Percentiles rank a stretch among this genome's conserved stretches.
phyloP scores from a whole-genome alignment of 805 yeast species.

The Phaffomyces thermotolerans region DNA sequence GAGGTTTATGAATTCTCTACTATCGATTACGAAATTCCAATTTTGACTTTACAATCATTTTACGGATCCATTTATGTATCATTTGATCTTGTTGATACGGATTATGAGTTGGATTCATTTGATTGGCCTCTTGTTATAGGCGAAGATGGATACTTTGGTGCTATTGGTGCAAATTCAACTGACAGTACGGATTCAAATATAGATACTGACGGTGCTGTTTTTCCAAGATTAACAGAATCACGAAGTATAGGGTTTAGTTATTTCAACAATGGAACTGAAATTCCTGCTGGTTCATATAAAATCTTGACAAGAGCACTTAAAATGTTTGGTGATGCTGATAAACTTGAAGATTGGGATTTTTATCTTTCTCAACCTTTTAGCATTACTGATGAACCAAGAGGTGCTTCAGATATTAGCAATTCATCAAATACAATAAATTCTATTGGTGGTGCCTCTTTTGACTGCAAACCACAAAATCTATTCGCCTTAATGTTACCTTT shows the following conservation, averaged over 20 bases:
- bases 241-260: constrained; percentile 1
- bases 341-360: constrained; percentile 7
- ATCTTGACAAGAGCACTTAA: constrained; percentile 7
- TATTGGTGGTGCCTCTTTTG: too few relatives aligned
- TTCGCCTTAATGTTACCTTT: too few relatives aligned
- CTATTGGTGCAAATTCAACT: neutral
- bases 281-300: constrained; percentile 11
- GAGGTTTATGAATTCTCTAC: neutral
- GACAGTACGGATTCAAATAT: constrained; percentile 1
- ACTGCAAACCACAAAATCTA: too few relatives aligned
- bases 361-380: constrained; percentile 5
- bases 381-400: too few relatives aligned
- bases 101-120: constrained; percentile 5
- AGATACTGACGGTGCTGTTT: neutral
- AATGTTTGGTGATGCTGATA: constrained; percentile 6
- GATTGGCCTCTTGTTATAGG: constrained; percentile 6
- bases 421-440: too few relatives aligned
- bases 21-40: constrained; percentile 2
- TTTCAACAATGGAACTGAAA: constrained; percentile 7
- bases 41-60: constrained; percentile 3
- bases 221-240: neutral
- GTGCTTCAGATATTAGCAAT: too few relatives aligned
- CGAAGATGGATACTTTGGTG: constrained; percentile 8
- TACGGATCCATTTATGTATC: constrained; percentile 9
- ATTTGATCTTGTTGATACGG: constrained; percentile 11